These are phyloP conservation scores for Cymbidium sinense DNA, from an alignment of 106 monocot species.

Conservation along the genomic window DNA sequence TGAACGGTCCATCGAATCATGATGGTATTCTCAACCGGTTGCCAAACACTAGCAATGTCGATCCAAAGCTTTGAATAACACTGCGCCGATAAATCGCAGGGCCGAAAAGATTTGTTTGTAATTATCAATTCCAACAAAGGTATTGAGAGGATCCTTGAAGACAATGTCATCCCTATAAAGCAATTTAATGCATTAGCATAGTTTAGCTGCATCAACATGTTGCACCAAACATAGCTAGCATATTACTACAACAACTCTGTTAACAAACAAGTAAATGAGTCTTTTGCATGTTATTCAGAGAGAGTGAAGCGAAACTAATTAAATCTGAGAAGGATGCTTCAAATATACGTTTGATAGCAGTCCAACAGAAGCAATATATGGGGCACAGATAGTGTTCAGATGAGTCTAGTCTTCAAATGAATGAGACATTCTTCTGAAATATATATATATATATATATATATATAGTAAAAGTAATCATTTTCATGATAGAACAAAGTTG, in stretches of 20 bases:
- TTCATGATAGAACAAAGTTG: too few species aligned
- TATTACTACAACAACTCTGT: too few species aligned
- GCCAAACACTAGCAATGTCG: constrained; percentile 68
- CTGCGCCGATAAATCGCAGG: constrained; percentile 34
- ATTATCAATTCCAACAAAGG: constrained; percentile 59
- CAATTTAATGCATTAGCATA: neutral
- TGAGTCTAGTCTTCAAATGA: too few species aligned
- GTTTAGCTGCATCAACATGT: too few species aligned
- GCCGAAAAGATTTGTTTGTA: constrained; percentile 66
- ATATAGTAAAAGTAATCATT: too few species aligned
- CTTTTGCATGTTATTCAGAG: neutral
- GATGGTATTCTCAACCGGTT: constrained; percentile 60
- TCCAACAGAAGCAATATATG: too few species aligned
- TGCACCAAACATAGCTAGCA: too few species aligned
- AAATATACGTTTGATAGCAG: too few species aligned
- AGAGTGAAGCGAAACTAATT: neutral
- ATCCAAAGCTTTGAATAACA: constrained; percentile 76
- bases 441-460: too few species aligned
- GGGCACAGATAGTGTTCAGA: too few species aligned
- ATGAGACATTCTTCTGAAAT: too few species aligned
- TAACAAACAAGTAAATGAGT: neutral
- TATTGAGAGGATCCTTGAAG: constrained; percentile 79
- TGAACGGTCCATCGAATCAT: constrained; percentile 91
- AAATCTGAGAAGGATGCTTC: too few species aligned
- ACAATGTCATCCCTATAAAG: constrained; percentile 72